These are phyloP conservation scores for Bidens hawaiensis DNA, from an alignment of 140 eudicot genomes.

Conservation along the genomic window DNA sequence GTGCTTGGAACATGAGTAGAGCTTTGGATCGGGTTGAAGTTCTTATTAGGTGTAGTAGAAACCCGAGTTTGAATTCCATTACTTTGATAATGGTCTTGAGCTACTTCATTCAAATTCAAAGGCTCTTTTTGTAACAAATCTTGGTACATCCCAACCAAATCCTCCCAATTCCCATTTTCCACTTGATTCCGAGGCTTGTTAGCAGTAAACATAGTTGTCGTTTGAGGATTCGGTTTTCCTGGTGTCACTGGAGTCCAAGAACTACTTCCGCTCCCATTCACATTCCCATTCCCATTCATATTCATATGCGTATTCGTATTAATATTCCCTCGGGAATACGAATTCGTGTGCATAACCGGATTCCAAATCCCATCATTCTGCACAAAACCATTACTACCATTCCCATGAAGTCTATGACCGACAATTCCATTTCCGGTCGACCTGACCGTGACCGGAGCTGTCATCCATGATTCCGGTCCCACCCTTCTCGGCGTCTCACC, in stretches of 20 bases:
- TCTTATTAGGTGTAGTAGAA: background rate
- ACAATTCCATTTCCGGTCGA: constrained; percentile 16
- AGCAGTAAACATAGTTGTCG: constrained; percentile 9
- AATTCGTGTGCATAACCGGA: constrained; percentile 10
- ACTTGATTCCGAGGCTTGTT: constrained; percentile 32
- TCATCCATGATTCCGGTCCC: constrained; percentile 21
- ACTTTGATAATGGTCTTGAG: constrained; percentile 15
- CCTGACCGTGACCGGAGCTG: background rate
- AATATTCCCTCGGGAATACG: constrained; percentile 12
- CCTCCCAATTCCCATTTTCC: constrained; percentile 43
- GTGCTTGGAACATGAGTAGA: constrained; percentile 1
- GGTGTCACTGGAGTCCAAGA: constrained; percentile 48
- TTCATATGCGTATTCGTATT: too few species aligned
- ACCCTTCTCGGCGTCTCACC: constrained; percentile 6
- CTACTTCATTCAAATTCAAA: constrained; percentile 15
- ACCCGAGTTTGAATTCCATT: constrained; percentile 4
- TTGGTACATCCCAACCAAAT: constrained; percentile 48
- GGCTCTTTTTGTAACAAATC: constrained; percentile 33
- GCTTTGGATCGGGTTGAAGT: constrained; percentile 5
- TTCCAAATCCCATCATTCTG: constrained; percentile 31
- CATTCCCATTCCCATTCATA: constrained; percentile 3
- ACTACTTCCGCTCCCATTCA: constrained; percentile 11
- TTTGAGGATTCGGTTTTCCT: constrained; percentile 24
- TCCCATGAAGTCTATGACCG: constrained; percentile 20
- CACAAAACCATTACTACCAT: constrained; percentile 13